Evolutionary conservation across 805 yeast genomes (phyloP), one percentile per base, ranked within the genome.

Genomic region (Ogataea philodendri): DNA sequence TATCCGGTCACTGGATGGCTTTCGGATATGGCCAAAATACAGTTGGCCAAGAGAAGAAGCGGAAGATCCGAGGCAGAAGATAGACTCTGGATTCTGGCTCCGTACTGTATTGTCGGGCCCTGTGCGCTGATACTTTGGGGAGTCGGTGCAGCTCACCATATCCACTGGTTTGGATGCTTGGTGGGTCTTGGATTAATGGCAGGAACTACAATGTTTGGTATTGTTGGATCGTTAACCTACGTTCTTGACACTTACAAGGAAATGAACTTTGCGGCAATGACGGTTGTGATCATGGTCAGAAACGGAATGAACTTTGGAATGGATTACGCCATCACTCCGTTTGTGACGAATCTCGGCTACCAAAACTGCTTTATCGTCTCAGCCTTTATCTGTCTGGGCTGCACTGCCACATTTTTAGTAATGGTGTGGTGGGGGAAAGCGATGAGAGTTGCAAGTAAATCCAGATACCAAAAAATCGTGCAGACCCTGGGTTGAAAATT

Each of bases 51-150:
- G 37, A 63, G 66, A 29, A 69, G 70, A 46, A 59, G 63, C 20
- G 82, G 84, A 27, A 33, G 69, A 2, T 68, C 78, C 3, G 69
- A 69, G 33, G 76, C 84, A 0, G 84, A 78, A 48, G 74, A 70
- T 44, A 61, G 84, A 44, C 60, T 77, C 10, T 76, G 78, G 77
- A 67, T 70, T n/a, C 46, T 74, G 44, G 35, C 60, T 2, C 54
- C 68, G 6, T 72, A 70, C 41, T 60, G 64, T 49, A 56, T 78
- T 22, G 46, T 78, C 6, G 75, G 77, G 4, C 78, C 80, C 2
- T 65, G 67, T 1, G 76, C 82, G 0, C 59, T 76, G 39, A 67
- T 78, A 41, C 61, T 81, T 9, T 77, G 80, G 70, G 86, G 86
- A 31, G 70, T 78, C 26, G 84, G 83, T 8, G 79, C 84, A 0